Percentiles rank a stretch among this genome's conserved stretches.
Evolutionary conservation across 108 stramenopile genomes (phyloP).

Genomic region (Schizochytrium sp.): DNA sequence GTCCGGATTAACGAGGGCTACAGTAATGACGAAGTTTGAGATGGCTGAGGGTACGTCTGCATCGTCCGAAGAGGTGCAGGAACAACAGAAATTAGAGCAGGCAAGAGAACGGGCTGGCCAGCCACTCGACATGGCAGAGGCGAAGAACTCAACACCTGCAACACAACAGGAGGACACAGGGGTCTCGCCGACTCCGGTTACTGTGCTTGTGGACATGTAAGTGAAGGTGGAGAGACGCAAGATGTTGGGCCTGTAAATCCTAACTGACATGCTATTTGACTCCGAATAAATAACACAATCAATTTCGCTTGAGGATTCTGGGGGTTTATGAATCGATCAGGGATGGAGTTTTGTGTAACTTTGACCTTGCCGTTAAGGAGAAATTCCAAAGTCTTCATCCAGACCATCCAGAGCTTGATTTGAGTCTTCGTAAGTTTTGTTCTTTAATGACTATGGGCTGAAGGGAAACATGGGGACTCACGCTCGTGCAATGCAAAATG

Average conservation of each 20-base stretch:
- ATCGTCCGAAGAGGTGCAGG: too few species aligned
- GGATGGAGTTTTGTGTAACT: conserved; percentile 47
- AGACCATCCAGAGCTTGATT: neutral
- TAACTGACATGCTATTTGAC: too few species aligned
- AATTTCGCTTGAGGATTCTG: too few species aligned
- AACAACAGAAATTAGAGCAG: too few species aligned
- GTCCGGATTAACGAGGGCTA: too few species aligned
- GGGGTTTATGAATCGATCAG: neutral
- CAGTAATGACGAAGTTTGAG: too few species aligned
- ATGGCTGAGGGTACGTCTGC: too few species aligned
- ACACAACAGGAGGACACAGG: too few species aligned
- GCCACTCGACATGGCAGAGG: too few species aligned
- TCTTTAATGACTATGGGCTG: neutral
- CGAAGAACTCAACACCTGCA: too few species aligned
- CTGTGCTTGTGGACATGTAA: conserved; percentile 52
- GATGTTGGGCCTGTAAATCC: neutral
- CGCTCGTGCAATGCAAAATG: neutral
- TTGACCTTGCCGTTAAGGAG: conserved; percentile 45
- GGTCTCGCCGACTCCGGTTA: neutral
- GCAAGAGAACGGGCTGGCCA: too few species aligned
- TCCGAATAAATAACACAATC: too few species aligned
- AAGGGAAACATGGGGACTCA: neutral
- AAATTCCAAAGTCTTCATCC: neutral
- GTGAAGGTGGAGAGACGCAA: neutral
- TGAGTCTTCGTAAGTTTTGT: neutral